A percentile compares a stretch with the other conserved stretches of the same genome.
phyloP scores from a whole-genome alignment of 2,329 filamentous ascomycete genomes.

The Colletotrichum sp. region DNA sequence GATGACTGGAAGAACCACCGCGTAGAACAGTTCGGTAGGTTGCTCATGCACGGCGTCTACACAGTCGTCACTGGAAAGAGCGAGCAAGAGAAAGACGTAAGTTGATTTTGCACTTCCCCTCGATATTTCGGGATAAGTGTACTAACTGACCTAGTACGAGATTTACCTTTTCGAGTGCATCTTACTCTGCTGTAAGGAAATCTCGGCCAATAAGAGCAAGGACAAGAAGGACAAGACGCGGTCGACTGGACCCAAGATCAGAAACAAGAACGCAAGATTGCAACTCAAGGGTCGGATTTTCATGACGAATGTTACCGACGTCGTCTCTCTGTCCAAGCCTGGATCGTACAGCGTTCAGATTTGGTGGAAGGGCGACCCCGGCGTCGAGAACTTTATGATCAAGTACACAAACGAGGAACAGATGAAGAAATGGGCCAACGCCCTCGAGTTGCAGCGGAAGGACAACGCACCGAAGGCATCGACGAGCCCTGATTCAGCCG shows the following conservation, averaged over 20 bases:
- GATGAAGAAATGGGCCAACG: constrained; percentile 89
- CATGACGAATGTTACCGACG: constrained; percentile 98
- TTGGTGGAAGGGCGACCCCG: constrained; percentile 97
- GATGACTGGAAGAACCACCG: constrained; percentile 97
- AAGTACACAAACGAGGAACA: constrained; percentile 89
- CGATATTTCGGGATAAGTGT: neutral
- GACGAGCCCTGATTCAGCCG: constrained; percentile 51
- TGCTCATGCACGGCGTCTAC: constrained; percentile 88
- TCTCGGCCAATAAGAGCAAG: constrained; percentile 82
- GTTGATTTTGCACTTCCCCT: constrained; percentile 29
- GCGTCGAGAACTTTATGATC: constrained; percentile 95
- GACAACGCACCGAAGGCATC: constrained; percentile 57
- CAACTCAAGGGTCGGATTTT: constrained; percentile 97
- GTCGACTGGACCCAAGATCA: constrained; percentile 59
- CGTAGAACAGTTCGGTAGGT: constrained; percentile 87
- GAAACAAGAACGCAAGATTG: constrained; percentile 77
- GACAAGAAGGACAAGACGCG: constrained; percentile 74
- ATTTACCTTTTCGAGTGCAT: constrained; percentile 98
- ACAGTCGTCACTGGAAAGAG: constrained; percentile 89
- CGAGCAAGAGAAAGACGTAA: constrained; percentile 89
- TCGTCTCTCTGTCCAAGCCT: constrained; percentile 85
- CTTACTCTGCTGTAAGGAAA: constrained; percentile 94
- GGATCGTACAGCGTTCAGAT: constrained; percentile 96
- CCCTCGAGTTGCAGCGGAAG: constrained; percentile 79
- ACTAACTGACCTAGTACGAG: constrained; percentile 72